Conservation (phyloP, 192 early-diverging fungal species). For the Coemansia sp. region DNA sequence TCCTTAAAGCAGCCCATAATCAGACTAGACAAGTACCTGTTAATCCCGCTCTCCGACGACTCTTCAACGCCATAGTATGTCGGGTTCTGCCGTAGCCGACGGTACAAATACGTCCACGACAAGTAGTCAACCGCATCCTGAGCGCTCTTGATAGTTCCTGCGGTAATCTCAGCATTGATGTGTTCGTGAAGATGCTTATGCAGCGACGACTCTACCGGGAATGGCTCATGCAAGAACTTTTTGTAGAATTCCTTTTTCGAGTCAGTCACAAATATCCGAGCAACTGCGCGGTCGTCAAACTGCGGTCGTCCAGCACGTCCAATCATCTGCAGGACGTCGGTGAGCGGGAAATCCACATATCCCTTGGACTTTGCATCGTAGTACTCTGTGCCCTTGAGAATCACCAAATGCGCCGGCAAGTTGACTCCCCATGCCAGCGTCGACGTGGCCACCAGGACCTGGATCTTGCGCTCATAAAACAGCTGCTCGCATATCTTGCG, state of each 20-base stretch:
- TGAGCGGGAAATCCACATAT: conserved; percentile 96
- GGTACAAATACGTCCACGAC: conserved; percentile 95
- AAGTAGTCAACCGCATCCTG: conserved; percentile 96
- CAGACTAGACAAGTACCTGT: conserved; percentile 74
- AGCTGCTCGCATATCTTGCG: conserved; percentile 87
- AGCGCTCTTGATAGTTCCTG: conserved; percentile 79
- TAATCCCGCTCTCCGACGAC: conserved; percentile 62
- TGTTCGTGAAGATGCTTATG: conserved; percentile 79
- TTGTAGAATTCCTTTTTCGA: conserved; percentile 98
- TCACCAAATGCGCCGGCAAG: conserved; percentile 94
- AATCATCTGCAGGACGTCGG: conserved; percentile 99
- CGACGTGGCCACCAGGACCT: conserved; percentile 91
- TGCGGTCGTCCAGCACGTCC: conserved; percentile 95
- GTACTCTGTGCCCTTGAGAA: conserved; percentile 97
- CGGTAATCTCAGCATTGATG: conserved; percentile 91
- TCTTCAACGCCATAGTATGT: conserved; percentile 92
- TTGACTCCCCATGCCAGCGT: conserved; percentile 99
- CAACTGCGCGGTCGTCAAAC: conserved; percentile 91
- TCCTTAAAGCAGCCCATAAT: conserved; percentile 70
- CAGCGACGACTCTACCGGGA: conserved; percentile 83
- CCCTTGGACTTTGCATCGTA: conserved; percentile 86
- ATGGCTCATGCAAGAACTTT: conserved; percentile 94
- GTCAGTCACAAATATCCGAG: conserved; percentile 91
- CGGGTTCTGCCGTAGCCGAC: conserved; percentile 89
- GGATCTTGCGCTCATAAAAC: conserved; percentile 93